Conservation (phyloP, 2,329 filamentous ascomycete species). For the Fusarium buharicum region DNA sequence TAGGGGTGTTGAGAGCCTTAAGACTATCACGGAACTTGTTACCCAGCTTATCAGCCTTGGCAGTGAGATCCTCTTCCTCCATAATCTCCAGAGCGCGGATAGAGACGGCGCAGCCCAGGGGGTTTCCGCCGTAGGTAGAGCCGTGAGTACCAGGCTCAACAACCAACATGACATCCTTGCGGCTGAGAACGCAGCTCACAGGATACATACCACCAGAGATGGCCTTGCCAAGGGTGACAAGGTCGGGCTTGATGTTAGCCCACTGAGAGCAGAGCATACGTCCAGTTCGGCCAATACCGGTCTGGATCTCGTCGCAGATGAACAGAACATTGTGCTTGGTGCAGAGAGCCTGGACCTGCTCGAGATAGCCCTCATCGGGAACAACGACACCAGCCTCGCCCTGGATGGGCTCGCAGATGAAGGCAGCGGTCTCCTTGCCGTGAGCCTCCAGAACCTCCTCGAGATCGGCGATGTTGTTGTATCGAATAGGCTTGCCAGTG, state of each 20-base stretch:
- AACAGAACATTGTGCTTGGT: constrained; percentile 94
- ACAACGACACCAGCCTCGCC: constrained; percentile 97
- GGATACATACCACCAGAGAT: constrained; percentile 99
- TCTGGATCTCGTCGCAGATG: constrained; percentile 99
- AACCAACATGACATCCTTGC: constrained; percentile 93
- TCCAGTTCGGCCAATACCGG: constrained; percentile 93
- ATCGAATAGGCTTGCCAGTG: constrained; percentile 36
- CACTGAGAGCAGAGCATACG: constrained; percentile 94
- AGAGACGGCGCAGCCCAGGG: constrained; percentile 92
- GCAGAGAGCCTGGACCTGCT: constrained; percentile 83
- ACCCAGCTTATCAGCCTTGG: constrained; percentile 83
- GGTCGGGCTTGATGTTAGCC: constrained; percentile 93
- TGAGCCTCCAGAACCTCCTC: constrained; percentile 36
- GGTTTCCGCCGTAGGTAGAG: constrained; percentile 98
- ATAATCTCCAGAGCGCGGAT: constrained; percentile 95
- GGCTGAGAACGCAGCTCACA: constrained; percentile 90
- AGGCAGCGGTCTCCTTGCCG: constrained; percentile 36
- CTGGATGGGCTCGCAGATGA: constrained; percentile 55
- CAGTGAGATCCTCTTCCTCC: constrained; percentile 88
- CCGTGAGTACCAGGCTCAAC: constrained; percentile 97
- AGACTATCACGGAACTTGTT: constrained; percentile 85
- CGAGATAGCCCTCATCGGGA: constrained; percentile 81
- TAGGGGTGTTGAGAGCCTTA: constrained; percentile 76
- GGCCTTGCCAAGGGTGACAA: constrained; percentile 95
- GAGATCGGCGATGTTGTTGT: constrained; percentile 38